Conservation (phyloP, 139 green algal genomes). For the Closterium sp. region DNA sequence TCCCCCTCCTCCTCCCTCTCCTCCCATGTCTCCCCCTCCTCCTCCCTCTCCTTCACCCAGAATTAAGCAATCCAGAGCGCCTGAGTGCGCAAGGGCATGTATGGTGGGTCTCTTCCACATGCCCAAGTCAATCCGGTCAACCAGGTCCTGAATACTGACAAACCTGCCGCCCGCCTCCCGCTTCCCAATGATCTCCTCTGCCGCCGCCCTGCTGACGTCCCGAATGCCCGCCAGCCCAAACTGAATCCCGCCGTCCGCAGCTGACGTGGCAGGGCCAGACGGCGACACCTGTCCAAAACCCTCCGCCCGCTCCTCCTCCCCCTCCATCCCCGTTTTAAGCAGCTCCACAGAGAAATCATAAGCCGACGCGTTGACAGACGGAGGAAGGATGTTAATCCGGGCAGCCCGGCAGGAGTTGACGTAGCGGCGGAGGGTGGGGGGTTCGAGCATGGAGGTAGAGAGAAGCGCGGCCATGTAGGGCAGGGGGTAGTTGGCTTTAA, state of each 20-base stretch:
- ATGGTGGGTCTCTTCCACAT: conserved; percentile 4
- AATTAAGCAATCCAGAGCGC: conserved; percentile 22
- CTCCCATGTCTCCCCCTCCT: not conserved
- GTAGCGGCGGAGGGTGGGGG: conserved; percentile 16
- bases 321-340: not conserved
- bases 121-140: not conserved
- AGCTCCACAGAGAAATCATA: conserved; percentile 21
- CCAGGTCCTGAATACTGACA: conserved; percentile 17
- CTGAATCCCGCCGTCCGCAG: conserved; percentile 3
- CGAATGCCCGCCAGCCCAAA: conserved; percentile 26
- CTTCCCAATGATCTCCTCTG: conserved; percentile 18
- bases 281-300: not conserved
- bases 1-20: not conserved
- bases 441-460: conserved; percentile 18
- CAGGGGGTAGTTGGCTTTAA: conserved; percentile 45
- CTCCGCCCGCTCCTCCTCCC: not conserved
- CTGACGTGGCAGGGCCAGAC: not conserved
- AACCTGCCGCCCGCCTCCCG: conserved; percentile 6
- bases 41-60: not conserved
- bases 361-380: conserved; percentile 21
- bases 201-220: conserved; percentile 13
- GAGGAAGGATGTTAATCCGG: conserved; percentile 12
- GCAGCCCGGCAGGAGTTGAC: conserved; percentile 17
- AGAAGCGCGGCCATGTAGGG: conserved; percentile 37
- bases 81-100: conserved; percentile 15